phyloP scores from a whole-genome alignment of 768 basidiomycete genomes.

The Pleurotus djamor region DNA sequence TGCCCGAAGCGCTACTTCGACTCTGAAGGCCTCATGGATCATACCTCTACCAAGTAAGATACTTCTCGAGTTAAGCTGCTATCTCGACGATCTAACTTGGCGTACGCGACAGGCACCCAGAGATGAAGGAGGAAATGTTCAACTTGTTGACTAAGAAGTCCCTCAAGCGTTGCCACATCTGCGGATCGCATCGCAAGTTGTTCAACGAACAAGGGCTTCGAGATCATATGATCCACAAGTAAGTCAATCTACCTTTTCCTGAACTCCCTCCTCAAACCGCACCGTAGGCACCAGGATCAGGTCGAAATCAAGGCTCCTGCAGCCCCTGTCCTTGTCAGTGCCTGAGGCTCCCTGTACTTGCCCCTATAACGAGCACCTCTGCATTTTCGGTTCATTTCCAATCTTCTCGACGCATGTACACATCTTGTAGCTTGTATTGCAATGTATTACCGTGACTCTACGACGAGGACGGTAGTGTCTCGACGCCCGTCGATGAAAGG shows the following conservation, averaged over 20 bases:
- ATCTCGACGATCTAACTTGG: background rate
- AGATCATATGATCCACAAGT: conserved; percentile 3
- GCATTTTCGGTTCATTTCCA: too few relatives aligned
- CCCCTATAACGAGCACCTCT: too few relatives aligned
- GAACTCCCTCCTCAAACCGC: too few relatives aligned
- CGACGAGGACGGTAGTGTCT: too few relatives aligned
- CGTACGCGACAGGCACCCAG: background rate
- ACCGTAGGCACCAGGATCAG: background rate
- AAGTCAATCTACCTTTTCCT: background rate
- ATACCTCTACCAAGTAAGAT: background rate
- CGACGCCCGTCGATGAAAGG: too few relatives aligned
- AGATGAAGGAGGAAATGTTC: background rate
- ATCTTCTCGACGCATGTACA: too few relatives aligned
- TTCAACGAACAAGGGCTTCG: background rate
- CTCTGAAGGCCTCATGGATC: conserved; percentile 4
- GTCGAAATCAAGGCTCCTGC: background rate
- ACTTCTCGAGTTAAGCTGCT: too few relatives aligned
- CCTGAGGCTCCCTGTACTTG: too few relatives aligned
- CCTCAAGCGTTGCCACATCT: background rate
- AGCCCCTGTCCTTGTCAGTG: background rate
- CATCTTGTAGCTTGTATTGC: too few relatives aligned
- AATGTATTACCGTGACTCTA: too few relatives aligned
- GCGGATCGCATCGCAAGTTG: background rate
- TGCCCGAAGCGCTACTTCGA: conserved; percentile 2
- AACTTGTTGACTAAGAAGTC: background rate